Percentiles rank a stretch among this genome's conserved stretches.
These are phyloP conservation scores for Dipodascus albidus DNA, from an alignment of 805 yeast genomes.

Conservation along the genomic window DNA sequence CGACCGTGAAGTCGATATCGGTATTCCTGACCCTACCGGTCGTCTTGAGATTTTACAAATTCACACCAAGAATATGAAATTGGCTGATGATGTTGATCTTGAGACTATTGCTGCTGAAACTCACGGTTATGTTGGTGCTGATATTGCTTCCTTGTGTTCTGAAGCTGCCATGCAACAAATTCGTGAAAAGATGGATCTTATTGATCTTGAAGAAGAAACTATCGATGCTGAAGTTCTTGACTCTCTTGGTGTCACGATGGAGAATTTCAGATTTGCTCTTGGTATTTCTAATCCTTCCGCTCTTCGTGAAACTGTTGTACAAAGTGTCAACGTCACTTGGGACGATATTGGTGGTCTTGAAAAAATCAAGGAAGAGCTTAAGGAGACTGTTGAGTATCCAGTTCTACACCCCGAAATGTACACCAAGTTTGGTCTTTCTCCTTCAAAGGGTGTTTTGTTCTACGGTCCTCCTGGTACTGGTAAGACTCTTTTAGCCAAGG, in stretches of 20 bases:
- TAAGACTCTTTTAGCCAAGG: slow-evolving; percentile 95
- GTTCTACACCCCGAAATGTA: slow-evolving; percentile 98
- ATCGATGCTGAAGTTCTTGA: slow-evolving; percentile 96
- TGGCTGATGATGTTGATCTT: slow-evolving; percentile 87
- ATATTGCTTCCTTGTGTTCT: slow-evolving; percentile 96
- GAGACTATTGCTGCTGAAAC: slow-evolving; percentile 95
- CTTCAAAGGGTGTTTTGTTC: slow-evolving; percentile 96
- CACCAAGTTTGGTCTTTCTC: slow-evolving; percentile 94
- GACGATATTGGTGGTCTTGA: slow-evolving; percentile 99
- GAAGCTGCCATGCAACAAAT: slow-evolving; percentile 99
- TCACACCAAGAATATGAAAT: slow-evolving; percentile 97
- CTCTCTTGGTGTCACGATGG: slow-evolving; percentile 97
- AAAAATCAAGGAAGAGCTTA: slow-evolving; percentile 88
- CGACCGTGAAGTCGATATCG: slow-evolving; percentile 79
- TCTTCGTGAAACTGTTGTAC: slow-evolving; percentile 97
- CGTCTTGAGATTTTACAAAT: slow-evolving; percentile 93
- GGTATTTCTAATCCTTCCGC: slow-evolving; percentile 99
- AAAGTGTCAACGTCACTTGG: slow-evolving; percentile 97
- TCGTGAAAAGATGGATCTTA: slow-evolving; percentile 97
- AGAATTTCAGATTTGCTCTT: slow-evolving; percentile 92
- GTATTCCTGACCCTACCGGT: slow-evolving; percentile 96
- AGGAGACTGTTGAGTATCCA: slow-evolving; percentile 98
- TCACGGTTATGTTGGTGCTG: slow-evolving; percentile 99
- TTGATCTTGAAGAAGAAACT: slow-evolving; percentile 90
- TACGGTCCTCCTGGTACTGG: slow-evolving; percentile 99